These are phyloP conservation scores for Collybia sordida DNA, from an alignment of 768 basidiomycete species.

Conservation along the genomic window DNA sequence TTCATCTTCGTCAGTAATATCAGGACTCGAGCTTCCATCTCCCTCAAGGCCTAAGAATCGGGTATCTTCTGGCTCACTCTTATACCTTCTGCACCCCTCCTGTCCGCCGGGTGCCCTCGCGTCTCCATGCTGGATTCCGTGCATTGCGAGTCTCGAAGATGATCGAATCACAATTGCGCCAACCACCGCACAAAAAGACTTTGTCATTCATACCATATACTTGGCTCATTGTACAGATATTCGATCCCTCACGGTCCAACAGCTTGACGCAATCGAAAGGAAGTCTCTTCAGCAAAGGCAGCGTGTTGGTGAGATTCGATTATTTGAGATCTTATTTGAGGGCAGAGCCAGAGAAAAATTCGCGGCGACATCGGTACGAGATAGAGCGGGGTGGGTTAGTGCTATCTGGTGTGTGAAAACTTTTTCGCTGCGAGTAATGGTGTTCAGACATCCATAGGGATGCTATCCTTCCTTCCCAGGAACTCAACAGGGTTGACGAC, in stretches of 20 bases:
- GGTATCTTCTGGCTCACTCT: conserved; percentile 35
- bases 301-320: conserved; percentile 42
- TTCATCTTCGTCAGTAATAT: conserved; percentile 3
- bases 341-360: conserved; percentile 55
- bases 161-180: conserved; percentile 47
- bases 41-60: conserved; percentile 12
- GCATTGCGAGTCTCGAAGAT: conserved; percentile 32
- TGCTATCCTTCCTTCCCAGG: conserved; percentile 43
- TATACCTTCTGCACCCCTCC: conserved; percentile 43
- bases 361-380: conserved; percentile 57
- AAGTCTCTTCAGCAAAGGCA: conserved; percentile 36
- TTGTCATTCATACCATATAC: conserved; percentile 38
- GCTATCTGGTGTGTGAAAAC: conserved; percentile 59
- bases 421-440: conserved; percentile 1
- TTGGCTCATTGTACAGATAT: conserved; percentile 61
- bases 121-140: conserved; percentile 51
- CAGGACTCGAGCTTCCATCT: conserved; percentile 6
- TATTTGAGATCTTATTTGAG: conserved; percentile 68
- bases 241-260: conserved; percentile 48
- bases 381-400: conserved; percentile 73
- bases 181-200: conserved; percentile 37
- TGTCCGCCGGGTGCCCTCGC: conserved; percentile 16
- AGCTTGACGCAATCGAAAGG: conserved; percentile 44
- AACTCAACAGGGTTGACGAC: not conserved
- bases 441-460: conserved; percentile 43